phyloP scores from a whole-genome alignment of 176 grass and related monocot species.

The Oryza rufipogon region DNA sequence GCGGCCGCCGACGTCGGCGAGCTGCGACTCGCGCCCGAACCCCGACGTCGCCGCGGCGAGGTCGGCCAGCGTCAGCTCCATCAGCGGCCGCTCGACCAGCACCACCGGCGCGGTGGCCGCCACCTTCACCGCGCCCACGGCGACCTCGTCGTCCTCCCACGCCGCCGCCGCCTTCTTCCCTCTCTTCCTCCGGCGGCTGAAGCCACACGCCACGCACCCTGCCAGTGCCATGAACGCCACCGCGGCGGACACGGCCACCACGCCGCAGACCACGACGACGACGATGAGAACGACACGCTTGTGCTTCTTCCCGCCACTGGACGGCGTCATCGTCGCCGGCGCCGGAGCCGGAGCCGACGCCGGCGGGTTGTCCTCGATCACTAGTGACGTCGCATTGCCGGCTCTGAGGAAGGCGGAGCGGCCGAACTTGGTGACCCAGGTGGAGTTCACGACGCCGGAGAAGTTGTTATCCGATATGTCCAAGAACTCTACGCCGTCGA shows the following conservation, averaged over 20 bases:
- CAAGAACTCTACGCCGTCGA: constrained; percentile 45
- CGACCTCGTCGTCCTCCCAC: constrained; percentile 54
- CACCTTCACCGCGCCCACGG: constrained; percentile 54
- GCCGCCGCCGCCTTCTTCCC: constrained; percentile 1
- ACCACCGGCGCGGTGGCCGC: constrained; percentile 63
- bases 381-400: constrained; percentile 24
- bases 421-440: constrained; percentile 56
- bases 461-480: constrained; percentile 85
- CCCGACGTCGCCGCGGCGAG: constrained; percentile 76
- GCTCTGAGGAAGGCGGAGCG: constrained; percentile 55
- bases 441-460: constrained; percentile 45
- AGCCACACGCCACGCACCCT: constrained; percentile 21
- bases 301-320: not conserved
- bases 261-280: not conserved
- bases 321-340: not conserved
- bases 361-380: not conserved
- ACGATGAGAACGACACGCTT: not conserved
- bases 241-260: constrained; percentile 4
- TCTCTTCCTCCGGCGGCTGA: constrained; percentile 8
- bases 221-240: not conserved
- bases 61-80: constrained; percentile 77
- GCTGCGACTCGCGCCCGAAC: constrained; percentile 85
- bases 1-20: constrained; percentile 54
- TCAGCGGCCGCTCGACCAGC: constrained; percentile 73
- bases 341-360: not conserved